Evolutionary conservation across 345 rosid species (phyloP).

Genomic region (Raphanus raphanistrum): DNA sequence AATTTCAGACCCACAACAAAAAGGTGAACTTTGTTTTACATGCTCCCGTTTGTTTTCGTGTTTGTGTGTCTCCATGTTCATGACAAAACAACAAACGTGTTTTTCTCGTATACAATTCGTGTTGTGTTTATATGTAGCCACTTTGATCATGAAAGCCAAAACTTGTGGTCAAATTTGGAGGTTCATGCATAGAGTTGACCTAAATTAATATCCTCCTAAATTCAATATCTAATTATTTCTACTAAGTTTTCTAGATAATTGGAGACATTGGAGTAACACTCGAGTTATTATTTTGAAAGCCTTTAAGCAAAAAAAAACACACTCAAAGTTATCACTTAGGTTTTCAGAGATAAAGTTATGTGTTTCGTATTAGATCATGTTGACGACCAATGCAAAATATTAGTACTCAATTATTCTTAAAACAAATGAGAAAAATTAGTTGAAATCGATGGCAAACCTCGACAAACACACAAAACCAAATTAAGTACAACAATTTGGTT

Average conservation of each 20-base stretch:
- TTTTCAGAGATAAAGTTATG: neutral
- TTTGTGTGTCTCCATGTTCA: constrained; percentile 15
- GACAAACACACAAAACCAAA: neutral
- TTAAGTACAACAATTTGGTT: neutral
- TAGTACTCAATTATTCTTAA: neutral
- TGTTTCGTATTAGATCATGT: neutral
- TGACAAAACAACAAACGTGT: constrained; percentile 26
- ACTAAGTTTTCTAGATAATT: neutral
- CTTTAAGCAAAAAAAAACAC: neutral
- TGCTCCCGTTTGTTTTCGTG: constrained; percentile 17
- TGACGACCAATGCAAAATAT: neutral
- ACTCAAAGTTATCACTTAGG: neutral
- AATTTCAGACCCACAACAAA: constrained; percentile 14
- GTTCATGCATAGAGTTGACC: constrained; percentile 16
- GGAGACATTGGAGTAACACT: neutral
- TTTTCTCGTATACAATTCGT: constrained; percentile 13
- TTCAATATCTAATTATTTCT: neutral
- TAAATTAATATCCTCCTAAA: constrained; percentile 4
- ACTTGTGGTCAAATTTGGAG: constrained; percentile 12
- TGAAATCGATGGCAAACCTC: neutral
- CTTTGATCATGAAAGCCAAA: constrained; percentile 11
- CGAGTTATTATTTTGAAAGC: neutral
- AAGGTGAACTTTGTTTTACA: constrained; percentile 40
- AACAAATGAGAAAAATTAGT: neutral
- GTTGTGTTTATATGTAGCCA: constrained; percentile 23